phyloP scores from a whole-genome alignment of 768 basidiomycete species.

The Plicaturopsis crispa region DNA sequence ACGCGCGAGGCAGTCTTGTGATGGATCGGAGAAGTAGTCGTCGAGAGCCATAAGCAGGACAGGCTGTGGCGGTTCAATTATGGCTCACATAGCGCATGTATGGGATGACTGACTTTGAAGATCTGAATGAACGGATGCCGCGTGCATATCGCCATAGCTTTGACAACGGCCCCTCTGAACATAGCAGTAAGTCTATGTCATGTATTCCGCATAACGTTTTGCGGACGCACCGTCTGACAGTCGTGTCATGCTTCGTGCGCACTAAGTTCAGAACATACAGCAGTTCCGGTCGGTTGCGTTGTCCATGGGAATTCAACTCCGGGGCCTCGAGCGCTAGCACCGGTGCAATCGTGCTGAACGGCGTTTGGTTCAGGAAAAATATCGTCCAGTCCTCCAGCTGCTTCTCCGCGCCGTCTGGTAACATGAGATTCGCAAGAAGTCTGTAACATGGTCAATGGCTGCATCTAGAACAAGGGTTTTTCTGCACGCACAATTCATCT shows the following conservation, averaged over 20 bases:
- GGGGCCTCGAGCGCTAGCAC: constrained; percentile 65
- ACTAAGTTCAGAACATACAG: constrained; percentile 89
- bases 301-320: constrained; percentile 16
- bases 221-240: constrained; percentile 60
- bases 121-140: constrained; percentile 93
- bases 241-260: constrained; percentile 85
- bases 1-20: constrained; percentile 82
- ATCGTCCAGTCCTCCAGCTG: constrained; percentile 97
- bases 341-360: constrained; percentile 80
- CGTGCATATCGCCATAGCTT: constrained; percentile 92
- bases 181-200: no score
- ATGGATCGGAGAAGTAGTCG: constrained; percentile 87
- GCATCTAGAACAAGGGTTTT: constrained; percentile 9
- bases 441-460: constrained; percentile 31
- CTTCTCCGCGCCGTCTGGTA: constrained; percentile 95
- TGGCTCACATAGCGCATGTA: not conserved
- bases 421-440: constrained; percentile 93
- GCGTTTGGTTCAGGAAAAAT: constrained; percentile 95
- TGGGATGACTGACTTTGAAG: constrained; percentile 61
- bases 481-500: constrained; percentile 80
- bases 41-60: constrained; percentile 90
- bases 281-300: constrained; percentile 33
- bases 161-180: constrained; percentile 82
- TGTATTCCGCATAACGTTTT: constrained; percentile 1
- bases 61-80: constrained; percentile 46